A percentile compares a stretch with the other conserved stretches of the same genome.
Conservation (phyloP, 345 rosid genomes). For the Murraya paniculata region DNA sequence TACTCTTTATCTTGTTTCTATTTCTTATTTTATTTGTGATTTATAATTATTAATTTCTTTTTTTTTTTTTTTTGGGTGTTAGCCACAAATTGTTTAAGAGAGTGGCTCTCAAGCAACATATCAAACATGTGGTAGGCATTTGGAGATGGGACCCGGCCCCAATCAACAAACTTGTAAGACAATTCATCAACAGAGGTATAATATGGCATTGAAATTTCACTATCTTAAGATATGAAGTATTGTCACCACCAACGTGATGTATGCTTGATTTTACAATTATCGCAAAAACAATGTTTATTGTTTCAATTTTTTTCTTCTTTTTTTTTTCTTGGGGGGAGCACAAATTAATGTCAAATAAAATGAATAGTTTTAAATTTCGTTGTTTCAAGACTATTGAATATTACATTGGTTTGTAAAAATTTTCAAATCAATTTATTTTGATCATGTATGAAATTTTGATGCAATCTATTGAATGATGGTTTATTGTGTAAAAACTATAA, state of each 20-base stretch:
- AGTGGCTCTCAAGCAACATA: not conserved
- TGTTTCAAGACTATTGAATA: not conserved
- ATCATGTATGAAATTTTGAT: not conserved
- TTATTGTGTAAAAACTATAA: not conserved
- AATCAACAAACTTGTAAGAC: not conserved
- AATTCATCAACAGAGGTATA: not conserved
- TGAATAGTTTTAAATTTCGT: not conserved
- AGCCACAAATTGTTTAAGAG: not conserved
- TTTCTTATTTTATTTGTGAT: not conserved
- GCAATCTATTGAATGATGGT: not conserved
- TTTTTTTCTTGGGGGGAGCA: too few relatives aligned
- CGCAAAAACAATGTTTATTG: not conserved
- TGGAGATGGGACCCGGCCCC: not conserved
- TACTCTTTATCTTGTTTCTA: not conserved
- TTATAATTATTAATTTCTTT: not conserved
- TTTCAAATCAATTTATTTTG: not conserved
- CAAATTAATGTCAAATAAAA: not conserved
- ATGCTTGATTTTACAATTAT: not conserved
- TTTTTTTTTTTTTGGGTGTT: not conserved
- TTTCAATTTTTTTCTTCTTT: too few relatives aligned
- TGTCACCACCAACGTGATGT: not conserved
- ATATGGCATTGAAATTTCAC: not conserved
- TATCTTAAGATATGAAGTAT: not conserved
- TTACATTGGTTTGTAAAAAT: not conserved
- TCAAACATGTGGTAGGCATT: slow-evolving; percentile 4